Percentiles rank a stretch among this genome's conserved stretches.
Conservation (phyloP, 345 rosid genomes). For the Eucalyptus cloeziana region DNA sequence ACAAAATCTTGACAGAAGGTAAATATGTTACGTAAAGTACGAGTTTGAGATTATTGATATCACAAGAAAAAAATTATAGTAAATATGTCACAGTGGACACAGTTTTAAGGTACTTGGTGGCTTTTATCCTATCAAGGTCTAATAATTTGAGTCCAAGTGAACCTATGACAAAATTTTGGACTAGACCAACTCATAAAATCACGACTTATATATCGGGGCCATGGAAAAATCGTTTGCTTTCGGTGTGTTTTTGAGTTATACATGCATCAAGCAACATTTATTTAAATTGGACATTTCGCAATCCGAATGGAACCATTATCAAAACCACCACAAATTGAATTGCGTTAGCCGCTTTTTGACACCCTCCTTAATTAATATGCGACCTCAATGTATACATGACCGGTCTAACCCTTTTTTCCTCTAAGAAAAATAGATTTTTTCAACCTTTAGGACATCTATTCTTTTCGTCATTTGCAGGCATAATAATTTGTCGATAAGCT, state of each 20-base stretch:
- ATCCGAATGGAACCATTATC: neutral
- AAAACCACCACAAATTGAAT: neutral
- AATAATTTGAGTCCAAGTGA: neutral
- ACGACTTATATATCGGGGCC: neutral
- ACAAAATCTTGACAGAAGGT: no score
- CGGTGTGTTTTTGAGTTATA: neutral
- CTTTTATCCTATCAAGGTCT: no score
- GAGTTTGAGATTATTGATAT: accelerated
- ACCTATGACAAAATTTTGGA: neutral
- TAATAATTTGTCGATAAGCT: neutral
- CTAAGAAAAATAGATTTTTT: neutral
- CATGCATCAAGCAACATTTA: neutral
- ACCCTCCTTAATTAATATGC: neutral
- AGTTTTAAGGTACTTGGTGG: no score
- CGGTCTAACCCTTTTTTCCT: neutral
- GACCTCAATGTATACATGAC: neutral
- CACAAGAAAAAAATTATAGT: no score
- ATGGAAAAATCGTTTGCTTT: accelerated
- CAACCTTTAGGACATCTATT: neutral
- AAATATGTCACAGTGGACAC: no score
- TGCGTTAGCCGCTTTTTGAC: neutral
- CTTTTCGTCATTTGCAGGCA: neutral
- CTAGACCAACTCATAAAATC: neutral
- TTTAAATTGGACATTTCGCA: neutral
- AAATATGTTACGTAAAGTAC: no score